Conservation (phyloP, 192 early-diverging fungal genomes). For the Backusella morwellensis region DNA sequence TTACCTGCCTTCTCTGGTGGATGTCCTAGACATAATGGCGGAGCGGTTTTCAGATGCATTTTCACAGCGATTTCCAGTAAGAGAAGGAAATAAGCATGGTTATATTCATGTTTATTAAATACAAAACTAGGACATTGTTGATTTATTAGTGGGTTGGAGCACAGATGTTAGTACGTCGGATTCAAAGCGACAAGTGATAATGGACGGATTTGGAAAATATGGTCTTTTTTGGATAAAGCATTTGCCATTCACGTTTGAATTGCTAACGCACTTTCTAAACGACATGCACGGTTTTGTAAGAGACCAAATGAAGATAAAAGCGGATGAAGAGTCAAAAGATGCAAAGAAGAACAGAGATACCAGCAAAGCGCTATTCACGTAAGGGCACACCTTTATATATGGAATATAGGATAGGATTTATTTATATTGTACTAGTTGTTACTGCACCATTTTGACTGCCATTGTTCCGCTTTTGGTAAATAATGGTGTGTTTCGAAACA, state of each 20-base stretch:
- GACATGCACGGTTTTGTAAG: slow-evolving; percentile 44
- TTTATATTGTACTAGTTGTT: slow-evolving; percentile 29
- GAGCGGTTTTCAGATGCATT: neutral
- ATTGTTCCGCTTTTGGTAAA: slow-evolving; percentile 15
- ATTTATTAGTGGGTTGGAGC: slow-evolving; percentile 70
- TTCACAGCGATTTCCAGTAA: slow-evolving; percentile 21
- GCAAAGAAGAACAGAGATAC: slow-evolving; percentile 1
- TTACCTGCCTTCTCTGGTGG: slow-evolving; percentile 13
- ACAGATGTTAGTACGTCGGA: slow-evolving; percentile 51
- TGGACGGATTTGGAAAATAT: slow-evolving; percentile 45
- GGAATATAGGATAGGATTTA: neutral
- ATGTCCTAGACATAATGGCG: slow-evolving; percentile 7
- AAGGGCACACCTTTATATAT: neutral
- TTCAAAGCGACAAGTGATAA: slow-evolving; percentile 21
- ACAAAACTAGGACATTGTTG: slow-evolving; percentile 48
- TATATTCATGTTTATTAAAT: neutral
- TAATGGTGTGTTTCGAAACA: neutral
- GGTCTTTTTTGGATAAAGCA: slow-evolving; percentile 44
- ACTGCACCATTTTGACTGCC: slow-evolving; percentile 22
- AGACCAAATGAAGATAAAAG: neutral
- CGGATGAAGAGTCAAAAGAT: neutral
- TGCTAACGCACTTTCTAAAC: slow-evolving; percentile 48
- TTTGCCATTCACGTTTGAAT: slow-evolving; percentile 47
- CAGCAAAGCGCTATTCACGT: slow-evolving; percentile 22
- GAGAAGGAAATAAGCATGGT: neutral